These are phyloP conservation scores for Rossbeevera mucosa DNA, from an alignment of 768 basidiomycete species.

Conservation along the genomic window DNA sequence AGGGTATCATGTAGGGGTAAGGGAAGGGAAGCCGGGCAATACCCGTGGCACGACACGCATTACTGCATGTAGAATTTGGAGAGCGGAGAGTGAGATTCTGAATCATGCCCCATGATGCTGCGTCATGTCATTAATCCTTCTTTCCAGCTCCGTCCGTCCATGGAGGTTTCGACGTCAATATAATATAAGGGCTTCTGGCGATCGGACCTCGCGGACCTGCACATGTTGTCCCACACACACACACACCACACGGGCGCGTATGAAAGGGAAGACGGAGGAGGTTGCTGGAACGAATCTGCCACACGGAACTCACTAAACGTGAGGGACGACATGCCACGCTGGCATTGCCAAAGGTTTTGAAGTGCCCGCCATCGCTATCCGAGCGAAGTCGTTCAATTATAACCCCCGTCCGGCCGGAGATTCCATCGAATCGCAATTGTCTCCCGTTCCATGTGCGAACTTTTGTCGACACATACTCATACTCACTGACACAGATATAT, in stretches of 20 bases:
- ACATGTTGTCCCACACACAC: not conserved
- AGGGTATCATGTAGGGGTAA: not conserved
- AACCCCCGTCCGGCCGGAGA: not conserved
- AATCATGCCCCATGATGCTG: not conserved
- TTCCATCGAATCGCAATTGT: not conserved
- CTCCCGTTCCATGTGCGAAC: not conserved
- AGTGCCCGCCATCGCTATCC: not conserved
- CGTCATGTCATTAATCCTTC: not conserved
- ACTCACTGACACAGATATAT: conserved; percentile 8
- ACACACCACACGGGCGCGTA: not conserved
- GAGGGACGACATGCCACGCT: not conserved
- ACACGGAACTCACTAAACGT: not conserved
- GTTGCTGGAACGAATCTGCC: not conserved
- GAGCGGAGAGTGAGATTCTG: not conserved
- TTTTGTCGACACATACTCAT: not conserved
- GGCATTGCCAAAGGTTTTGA: not conserved
- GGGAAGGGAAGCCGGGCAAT: not conserved
- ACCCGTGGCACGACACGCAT: not conserved
- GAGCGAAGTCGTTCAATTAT: not conserved
- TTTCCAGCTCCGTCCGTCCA: conserved; percentile 1
- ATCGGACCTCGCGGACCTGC: conserved; percentile 13
- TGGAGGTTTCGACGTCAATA: not conserved
- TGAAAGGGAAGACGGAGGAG: not conserved
- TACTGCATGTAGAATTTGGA: not conserved
- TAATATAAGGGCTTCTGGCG: conserved; percentile 4